Base-by-base conservation (phyloP, 371 early-diverging fungal species). In the Mortierella sp. region DNA sequence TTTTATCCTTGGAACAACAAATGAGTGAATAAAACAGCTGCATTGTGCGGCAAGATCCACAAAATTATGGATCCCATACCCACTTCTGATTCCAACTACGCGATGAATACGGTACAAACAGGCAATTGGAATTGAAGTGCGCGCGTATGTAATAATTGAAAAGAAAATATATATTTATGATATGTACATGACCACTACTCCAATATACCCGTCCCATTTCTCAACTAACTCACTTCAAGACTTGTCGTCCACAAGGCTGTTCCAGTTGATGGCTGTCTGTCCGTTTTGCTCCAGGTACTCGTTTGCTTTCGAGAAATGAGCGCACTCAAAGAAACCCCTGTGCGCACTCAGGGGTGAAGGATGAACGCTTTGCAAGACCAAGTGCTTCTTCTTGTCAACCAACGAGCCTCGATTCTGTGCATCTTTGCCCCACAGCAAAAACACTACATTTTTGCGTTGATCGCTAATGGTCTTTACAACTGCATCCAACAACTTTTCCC, bases 341-440 rank as follows among this genome's bases (percentile, higher is more conserved):
- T 91, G 88, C 5, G 97, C 98, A 45, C 96, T 94, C 35, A 99
- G 86, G 20, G 99, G 99, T 24, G 96, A 96, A 66, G 99, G 99
- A 85, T 99, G 99, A 3, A 94, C 95, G 9, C 95, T 85, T 66
- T 90, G 90, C 47, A 99, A 84, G 5, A 99, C 93, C 59, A 95
- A 78, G 84, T 99, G 99, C 85, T 90, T 90, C 37, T 78, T 89
- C 90, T 85, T 85, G 71, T 89, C 87, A 37, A 94, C 89, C 40
- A 76, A 75, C 0, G 85, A 79, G 9, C 91, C 92, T 65, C 96
- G 95, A 84, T 93, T 91, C 72, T 94, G 93, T 14, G 98, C 97
- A 84, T 93, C 89, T 6, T 83, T 73, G n/a, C 99, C 99, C 99
- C 99, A 99, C n/a, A 99, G 89, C 86, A 99, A 92, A 86, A 99